Evolutionary conservation across 2,329 filamentous ascomycete species (phyloP).

Genomic region (Aspergillus sp.): DNA sequence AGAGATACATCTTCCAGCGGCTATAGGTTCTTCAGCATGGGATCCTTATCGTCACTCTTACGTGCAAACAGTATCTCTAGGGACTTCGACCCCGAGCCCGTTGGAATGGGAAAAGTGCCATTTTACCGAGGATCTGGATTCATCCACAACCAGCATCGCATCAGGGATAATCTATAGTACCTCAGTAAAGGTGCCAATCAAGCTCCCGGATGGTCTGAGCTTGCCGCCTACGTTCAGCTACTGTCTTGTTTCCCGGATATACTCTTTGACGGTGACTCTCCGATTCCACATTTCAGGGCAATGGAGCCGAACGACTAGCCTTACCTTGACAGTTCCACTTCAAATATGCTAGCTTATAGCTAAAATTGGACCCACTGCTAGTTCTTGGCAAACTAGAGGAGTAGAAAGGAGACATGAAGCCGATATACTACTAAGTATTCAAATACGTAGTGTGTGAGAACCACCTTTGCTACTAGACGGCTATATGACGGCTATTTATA

Average conservation of each 20-base stretch:
- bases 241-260: constrained; percentile 22
- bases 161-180: constrained; percentile 4
- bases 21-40: constrained; percentile 10
- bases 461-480: too few species aligned
- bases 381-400: too few species aligned
- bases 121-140: neutral
- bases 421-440: too few species aligned
- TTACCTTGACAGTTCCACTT: neutral
- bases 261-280: constrained; percentile 13
- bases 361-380: too few species aligned
- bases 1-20: constrained; percentile 19
- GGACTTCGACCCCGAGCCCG: neutral
- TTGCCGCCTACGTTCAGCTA: constrained; percentile 20
- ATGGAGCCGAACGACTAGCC: neutral
- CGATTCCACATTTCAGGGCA: neutral
- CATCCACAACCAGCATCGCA: neutral
- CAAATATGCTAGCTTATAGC: constrained; percentile 1
- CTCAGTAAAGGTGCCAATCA: constrained; percentile 1
- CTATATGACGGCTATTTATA: too few species aligned
- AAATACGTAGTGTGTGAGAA: too few species aligned
- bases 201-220: neutral
- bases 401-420: too few species aligned
- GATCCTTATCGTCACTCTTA: constrained; percentile 8
- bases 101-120: constrained; percentile 1
- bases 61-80: neutral